Conservation (phyloP, 495 filamentous ascomycete genomes). For the Aspergillus sparsus region DNA sequence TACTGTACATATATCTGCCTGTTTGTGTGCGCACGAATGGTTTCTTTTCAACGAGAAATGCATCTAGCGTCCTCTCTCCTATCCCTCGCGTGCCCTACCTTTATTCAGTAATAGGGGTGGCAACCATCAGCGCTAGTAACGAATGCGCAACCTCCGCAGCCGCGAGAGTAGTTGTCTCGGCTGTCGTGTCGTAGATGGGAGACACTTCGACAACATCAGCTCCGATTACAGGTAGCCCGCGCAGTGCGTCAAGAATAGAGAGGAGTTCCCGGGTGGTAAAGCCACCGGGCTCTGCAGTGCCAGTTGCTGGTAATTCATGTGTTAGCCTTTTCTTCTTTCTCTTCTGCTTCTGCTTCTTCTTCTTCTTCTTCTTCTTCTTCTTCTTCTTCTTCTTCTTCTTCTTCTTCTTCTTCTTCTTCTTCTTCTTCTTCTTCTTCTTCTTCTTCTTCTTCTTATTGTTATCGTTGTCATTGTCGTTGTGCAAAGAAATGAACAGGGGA, state of each 20-base stretch:
- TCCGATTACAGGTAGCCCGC: conserved; percentile 49
- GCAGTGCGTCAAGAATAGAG: conserved; percentile 48
- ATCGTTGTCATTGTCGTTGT: too few species aligned
- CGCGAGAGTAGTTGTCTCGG: conserved; percentile 49
- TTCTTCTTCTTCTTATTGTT: too few species aligned
- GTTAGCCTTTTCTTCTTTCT: neutral
- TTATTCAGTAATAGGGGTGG: conserved; percentile 12
- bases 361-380: too few species aligned
- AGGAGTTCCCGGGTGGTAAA: conserved; percentile 55
- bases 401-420: too few species aligned
- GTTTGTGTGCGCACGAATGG: too few species aligned
- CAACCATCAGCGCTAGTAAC: conserved; percentile 23
- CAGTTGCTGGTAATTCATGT: conserved; percentile 30
- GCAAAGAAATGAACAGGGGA: neutral
- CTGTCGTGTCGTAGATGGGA: conserved; percentile 52
- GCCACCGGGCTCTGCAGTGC: conserved; percentile 54
- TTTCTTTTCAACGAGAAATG: too few species aligned
- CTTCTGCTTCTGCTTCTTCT: too few species aligned
- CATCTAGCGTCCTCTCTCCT: neutral
- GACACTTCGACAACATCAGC: conserved; percentile 57
- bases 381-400: too few species aligned
- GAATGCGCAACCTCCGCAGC: conserved; percentile 50
- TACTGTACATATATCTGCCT: too few species aligned
- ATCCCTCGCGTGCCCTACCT: too few species aligned
- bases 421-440: too few species aligned